These are phyloP conservation scores for Podospora australis DNA, from an alignment of 495 filamentous ascomycete genomes.

Conservation along the genomic window DNA sequence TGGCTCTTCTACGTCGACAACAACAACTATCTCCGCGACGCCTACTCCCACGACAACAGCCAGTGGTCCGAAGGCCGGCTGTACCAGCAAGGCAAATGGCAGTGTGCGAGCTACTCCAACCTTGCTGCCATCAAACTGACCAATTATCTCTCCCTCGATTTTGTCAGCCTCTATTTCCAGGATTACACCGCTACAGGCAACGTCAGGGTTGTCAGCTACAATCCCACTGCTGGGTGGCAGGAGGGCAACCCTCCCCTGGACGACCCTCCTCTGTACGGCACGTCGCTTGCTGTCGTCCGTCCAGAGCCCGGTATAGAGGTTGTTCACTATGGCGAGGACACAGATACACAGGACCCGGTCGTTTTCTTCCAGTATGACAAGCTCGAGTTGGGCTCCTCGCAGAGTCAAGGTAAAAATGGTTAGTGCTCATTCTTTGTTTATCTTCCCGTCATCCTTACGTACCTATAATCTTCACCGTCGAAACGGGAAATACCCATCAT, in stretches of 20 bases:
- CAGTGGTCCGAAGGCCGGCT: background rate
- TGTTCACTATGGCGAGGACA: background rate
- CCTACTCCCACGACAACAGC: background rate
- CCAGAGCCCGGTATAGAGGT: conserved; percentile 5
- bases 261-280: conserved; percentile 3
- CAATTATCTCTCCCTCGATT: background rate
- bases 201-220: conserved; percentile 2
- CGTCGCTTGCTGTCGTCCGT: background rate
- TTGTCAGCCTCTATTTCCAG: conserved; percentile 4
- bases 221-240: background rate
- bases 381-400: conserved; percentile 2
- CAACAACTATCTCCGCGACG: conserved; percentile 5
- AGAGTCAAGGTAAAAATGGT: background rate
- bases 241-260: background rate
- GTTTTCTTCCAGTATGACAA: conserved; percentile 7
- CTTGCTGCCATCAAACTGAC: conserved; percentile 1
- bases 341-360: background rate
- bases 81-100: background rate
- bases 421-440: background rate
- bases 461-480: background rate
- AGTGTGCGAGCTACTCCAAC: conserved; percentile 5
- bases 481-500: too few relatives aligned
- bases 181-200: background rate
- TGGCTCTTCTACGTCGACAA: conserved; percentile 4
- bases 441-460: too few relatives aligned